phyloP scores from a whole-genome alignment of 2,329 filamentous ascomycete genomes.

The Lasiodiplodia sp. region DNA sequence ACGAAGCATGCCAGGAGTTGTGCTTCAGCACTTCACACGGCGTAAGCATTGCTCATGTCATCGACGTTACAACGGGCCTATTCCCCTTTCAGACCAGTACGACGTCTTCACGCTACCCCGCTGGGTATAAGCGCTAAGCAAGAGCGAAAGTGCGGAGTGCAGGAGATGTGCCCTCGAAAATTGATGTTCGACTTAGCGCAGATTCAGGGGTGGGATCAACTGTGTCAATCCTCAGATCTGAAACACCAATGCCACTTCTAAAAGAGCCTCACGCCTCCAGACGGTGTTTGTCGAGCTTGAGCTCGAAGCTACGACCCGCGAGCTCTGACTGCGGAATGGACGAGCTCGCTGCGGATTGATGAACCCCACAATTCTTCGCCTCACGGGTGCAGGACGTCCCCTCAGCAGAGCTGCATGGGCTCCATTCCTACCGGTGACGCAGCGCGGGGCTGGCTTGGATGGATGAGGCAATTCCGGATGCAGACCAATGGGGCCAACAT shows the following conservation, averaged over 20 bases:
- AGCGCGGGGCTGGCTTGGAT: not conserved
- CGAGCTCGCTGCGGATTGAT: constrained; percentile 7
- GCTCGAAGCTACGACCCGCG: not conserved
- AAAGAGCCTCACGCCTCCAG: not conserved
- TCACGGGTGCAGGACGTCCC: constrained; percentile 1
- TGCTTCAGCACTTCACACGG: not conserved
- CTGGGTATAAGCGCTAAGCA: not conserved
- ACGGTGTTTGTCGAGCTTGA: not conserved
- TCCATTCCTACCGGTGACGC: constrained; percentile 7
- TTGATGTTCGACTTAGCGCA: not conserved
- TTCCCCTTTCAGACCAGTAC: not conserved
- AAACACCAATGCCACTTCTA: not conserved
- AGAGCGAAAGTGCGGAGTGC: not conserved
- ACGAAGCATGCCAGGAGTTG: not conserved
- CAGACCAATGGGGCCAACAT: not conserved
- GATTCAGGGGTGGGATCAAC: not conserved
- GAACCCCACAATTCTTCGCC: constrained; percentile 12
- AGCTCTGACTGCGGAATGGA: not conserved
- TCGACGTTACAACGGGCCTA: not conserved
- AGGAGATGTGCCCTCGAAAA: not conserved
- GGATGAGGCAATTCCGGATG: constrained; percentile 1
- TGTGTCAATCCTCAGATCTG: not conserved
- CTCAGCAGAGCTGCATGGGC: not conserved
- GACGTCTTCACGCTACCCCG: not conserved
- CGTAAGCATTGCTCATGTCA: not conserved